These are phyloP conservation scores for Colletotrichum sp. DNA, from an alignment of 2,329 filamentous ascomycete genomes.

Conservation along the genomic window DNA sequence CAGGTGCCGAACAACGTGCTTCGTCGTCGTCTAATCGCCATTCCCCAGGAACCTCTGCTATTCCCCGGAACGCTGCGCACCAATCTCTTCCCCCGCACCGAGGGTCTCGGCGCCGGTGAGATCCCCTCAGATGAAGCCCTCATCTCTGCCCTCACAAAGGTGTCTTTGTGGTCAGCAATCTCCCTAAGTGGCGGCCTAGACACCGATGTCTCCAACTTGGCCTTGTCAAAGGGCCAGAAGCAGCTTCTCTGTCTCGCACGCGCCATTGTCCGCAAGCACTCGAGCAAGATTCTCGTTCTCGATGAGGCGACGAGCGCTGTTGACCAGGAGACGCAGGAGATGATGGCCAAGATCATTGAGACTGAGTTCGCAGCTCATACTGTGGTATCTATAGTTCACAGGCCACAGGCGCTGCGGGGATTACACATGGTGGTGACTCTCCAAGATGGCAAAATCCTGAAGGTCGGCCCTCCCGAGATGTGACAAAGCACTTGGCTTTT, in stretches of 20 bases:
- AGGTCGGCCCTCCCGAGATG: not conserved
- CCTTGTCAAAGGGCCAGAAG: slow-evolving; percentile 25
- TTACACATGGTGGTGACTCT: not conserved
- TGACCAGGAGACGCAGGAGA: slow-evolving; percentile 41
- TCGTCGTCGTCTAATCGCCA: slow-evolving; percentile 33
- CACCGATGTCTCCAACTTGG: slow-evolving; percentile 8
- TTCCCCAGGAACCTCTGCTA: slow-evolving; percentile 32
- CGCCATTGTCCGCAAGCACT: not conserved
- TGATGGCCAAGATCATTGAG: slow-evolving; percentile 19
- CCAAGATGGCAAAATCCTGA: not conserved
- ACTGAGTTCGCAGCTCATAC: slow-evolving; percentile 27
- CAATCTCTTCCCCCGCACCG: not conserved
- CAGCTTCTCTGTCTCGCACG: slow-evolving; percentile 30
- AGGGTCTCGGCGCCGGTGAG: not conserved
- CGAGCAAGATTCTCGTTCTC: slow-evolving; percentile 60
- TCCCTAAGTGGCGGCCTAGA: slow-evolving; percentile 20
- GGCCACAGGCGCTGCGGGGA: slow-evolving; percentile 19
- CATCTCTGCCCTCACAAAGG: slow-evolving; percentile 12
- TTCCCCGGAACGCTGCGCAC: not conserved
- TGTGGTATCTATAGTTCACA: slow-evolving; percentile 29
- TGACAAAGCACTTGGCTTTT: not conserved
- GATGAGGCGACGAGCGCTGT: slow-evolving; percentile 72
- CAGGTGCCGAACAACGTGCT: slow-evolving; percentile 25
- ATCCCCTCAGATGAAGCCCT: slow-evolving; percentile 17
- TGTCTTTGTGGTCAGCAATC: slow-evolving; percentile 22